Percentiles rank a stretch among this genome's conserved stretches.
Evolutionary conservation across 1,284 basidiomycete genomes (phyloP).

Genomic region (Bjerkandera adusta): DNA sequence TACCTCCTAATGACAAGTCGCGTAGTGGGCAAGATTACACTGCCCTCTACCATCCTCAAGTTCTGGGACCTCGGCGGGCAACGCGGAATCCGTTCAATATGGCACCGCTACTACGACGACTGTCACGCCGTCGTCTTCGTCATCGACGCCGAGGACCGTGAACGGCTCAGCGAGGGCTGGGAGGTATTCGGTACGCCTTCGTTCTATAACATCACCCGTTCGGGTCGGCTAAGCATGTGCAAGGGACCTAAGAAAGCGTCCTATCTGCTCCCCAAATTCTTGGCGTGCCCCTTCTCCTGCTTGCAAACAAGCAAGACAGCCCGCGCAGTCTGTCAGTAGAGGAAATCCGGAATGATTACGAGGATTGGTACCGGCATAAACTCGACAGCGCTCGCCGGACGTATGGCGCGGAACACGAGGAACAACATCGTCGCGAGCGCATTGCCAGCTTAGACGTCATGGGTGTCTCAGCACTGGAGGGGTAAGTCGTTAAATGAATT

Average conservation of each 20-base stretch:
- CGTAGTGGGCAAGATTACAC: slow-evolving; percentile 84
- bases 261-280: slow-evolving; percentile 84
- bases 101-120: slow-evolving; percentile 92
- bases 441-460: slow-evolving; percentile 89
- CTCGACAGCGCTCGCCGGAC: slow-evolving; percentile 60
- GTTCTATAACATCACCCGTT: background rate
- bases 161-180: slow-evolving; percentile 87
- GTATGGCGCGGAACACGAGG: slow-evolving; percentile 50
- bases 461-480: slow-evolving; percentile 86
- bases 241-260: slow-evolving; percentile 65
- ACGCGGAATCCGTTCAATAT: slow-evolving; percentile 87
- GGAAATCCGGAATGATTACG: slow-evolving; percentile 87
- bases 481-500: slow-evolving; percentile 49
- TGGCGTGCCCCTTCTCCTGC: slow-evolving; percentile 81
- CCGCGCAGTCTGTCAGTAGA: slow-evolving; percentile 78
- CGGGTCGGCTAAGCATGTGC: slow-evolving; percentile 19
- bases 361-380: slow-evolving; percentile 81
- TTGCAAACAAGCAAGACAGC: slow-evolving; percentile 93
- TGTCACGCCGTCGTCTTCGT: slow-evolving; percentile 94
- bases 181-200: slow-evolving; percentile 81
- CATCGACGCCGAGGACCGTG: slow-evolving; percentile 86
- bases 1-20: background rate
- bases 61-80: slow-evolving; percentile 96
- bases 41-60: slow-evolving; percentile 89
- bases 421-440: slow-evolving; percentile 53